Conservation (phyloP, 2,329 filamentous ascomycete genomes). For the Diaporthe batatas region DNA sequence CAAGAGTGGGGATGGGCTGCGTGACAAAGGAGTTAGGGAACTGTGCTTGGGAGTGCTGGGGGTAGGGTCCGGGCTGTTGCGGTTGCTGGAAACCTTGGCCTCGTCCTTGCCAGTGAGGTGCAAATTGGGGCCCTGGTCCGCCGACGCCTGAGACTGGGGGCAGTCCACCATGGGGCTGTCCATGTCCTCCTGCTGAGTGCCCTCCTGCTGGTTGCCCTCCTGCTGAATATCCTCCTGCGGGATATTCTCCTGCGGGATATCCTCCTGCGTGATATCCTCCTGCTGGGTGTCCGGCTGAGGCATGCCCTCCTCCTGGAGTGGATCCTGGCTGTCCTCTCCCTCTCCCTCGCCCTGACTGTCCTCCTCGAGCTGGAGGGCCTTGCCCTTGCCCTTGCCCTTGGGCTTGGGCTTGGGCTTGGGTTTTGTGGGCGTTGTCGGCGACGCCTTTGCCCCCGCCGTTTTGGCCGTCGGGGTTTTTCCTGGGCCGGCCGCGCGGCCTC, state of each 20-base stretch:
- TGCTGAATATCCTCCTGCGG: neutral
- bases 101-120: neutral
- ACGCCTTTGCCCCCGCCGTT: neutral
- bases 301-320: neutral
- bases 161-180: neutral
- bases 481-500: slow-evolving; percentile 32
- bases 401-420: slow-evolving; percentile 15
- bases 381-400: slow-evolving; percentile 17
- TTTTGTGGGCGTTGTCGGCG: slow-evolving; percentile 33
- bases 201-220: neutral
- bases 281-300: neutral
- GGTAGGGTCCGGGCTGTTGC: slow-evolving; percentile 13
- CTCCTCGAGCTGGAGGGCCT: neutral
- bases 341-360: slow-evolving; percentile 21
- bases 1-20: slow-evolving; percentile 7
- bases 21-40: neutral
- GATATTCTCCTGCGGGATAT: neutral
- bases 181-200: neutral
- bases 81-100: slow-evolving; percentile 12
- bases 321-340: neutral
- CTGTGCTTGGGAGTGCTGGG: neutral
- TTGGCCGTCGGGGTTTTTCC: slow-evolving; percentile 15
- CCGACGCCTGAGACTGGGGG: slow-evolving; percentile 4
- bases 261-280: neutral
- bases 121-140: neutral